phyloP scores from a whole-genome alignment of 225 moss, liverwort and hornwort genomes.

The Asterella californica region DNA sequence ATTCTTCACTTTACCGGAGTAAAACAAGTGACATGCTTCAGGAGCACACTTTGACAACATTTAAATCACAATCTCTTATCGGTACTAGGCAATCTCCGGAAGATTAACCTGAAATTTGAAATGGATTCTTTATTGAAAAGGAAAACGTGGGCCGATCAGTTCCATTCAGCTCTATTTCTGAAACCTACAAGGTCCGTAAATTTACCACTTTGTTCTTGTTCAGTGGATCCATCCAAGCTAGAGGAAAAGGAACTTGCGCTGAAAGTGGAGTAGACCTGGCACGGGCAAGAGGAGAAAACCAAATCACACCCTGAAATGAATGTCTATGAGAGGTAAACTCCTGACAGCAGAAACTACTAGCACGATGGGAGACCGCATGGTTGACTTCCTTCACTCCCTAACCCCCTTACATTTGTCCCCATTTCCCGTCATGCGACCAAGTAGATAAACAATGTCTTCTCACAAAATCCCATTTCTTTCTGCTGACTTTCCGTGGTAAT shows the following conservation, averaged over 20 bases:
- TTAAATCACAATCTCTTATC: background rate
- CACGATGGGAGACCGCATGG: background rate
- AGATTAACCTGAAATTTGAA: background rate
- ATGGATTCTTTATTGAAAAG: background rate
- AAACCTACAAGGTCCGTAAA: background rate
- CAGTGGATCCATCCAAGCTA: background rate
- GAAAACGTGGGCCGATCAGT: background rate
- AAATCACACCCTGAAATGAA: background rate
- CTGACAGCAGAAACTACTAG: background rate
- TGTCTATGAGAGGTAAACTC: background rate
- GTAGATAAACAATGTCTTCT: background rate
- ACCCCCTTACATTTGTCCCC: background rate
- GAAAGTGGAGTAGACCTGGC: conserved; percentile 14
- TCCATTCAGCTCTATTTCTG: background rate
- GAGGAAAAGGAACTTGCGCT: background rate
- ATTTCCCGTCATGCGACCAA: background rate
- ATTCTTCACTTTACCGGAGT: background rate
- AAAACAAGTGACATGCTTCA: background rate
- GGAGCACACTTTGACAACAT: background rate
- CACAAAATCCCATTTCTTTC: background rate
- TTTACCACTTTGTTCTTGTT: background rate
- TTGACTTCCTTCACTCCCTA: background rate
- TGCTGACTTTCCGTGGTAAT: no score
- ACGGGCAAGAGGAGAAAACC: background rate
- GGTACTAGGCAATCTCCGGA: background rate